A percentile compares a stretch with the other conserved stretches of the same genome.
Evolutionary conservation across 176 grass and related monocot genomes (phyloP).

Genomic region (Eragrostis curvula): DNA sequence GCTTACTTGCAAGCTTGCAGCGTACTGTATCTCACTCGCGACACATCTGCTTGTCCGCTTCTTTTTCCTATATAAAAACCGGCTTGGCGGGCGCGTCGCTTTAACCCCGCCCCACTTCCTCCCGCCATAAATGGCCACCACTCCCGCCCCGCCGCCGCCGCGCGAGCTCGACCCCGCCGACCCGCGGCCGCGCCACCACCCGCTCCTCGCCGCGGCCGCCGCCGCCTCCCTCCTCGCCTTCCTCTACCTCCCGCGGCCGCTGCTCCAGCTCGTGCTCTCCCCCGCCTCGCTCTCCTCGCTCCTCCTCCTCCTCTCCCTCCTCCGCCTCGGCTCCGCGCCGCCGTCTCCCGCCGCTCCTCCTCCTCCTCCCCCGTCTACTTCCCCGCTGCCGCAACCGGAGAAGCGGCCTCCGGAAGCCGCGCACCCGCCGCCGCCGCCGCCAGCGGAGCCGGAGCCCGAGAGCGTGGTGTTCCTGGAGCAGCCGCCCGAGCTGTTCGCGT

Average conservation of each 20-base stretch:
- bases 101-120: conserved; percentile 29
- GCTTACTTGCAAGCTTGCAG: not conserved
- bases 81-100: conserved; percentile 23
- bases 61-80: conserved; percentile 10
- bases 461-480: conserved; percentile 15
- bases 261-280: conserved; percentile 63
- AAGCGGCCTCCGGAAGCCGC: not conserved
- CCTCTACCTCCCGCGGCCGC: conserved; percentile 73
- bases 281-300: conserved; percentile 66
- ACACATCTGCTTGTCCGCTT: conserved; percentile 21
- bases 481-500: conserved; percentile 46
- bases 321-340: conserved; percentile 61
- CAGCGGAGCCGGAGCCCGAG: not conserved
- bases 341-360: not conserved
- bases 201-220: conserved; percentile 50
- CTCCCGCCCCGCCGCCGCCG: conserved; percentile 12
- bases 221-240: conserved; percentile 64
- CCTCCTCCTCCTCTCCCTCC: conserved; percentile 61
- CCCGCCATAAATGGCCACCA: conserved; percentile 59
- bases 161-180: not conserved
- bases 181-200: conserved; percentile 26
- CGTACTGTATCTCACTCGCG: not conserved
- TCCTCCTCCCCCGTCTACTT: not conserved
- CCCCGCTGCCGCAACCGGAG: not conserved
- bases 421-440: not conserved